Base-by-base conservation (phyloP, 2,329 filamentous ascomycete species). In the Exophiala alcalophila region DNA sequence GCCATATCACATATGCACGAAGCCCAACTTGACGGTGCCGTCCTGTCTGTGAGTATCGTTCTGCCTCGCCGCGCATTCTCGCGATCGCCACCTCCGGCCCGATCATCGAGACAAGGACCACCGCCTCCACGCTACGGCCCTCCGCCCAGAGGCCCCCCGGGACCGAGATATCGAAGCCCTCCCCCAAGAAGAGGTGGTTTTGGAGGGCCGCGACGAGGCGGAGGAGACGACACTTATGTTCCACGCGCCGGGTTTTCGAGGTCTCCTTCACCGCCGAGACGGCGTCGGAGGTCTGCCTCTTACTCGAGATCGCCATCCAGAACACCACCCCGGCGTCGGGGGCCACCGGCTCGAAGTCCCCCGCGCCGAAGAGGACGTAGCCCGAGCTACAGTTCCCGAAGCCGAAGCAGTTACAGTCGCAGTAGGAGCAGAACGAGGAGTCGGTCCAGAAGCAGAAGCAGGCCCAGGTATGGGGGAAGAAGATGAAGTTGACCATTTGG, bases 1-100 rank as follows among this genome's bases (percentile, higher is more conserved):
- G 92, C 92, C 19, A 94, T 96, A 56, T 81, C 90, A 12, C 86
- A 94, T 62, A 97, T 98, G 92, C 92, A 98, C 65, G 92, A 98
- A 68, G 88, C 86, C n/a, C 86, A 94, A 60, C 70, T 95, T 19
- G 90, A 96, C 64, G 89, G 89, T 37, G 80, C 83, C 15, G 74
- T 81, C 26, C 82, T 96, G 59, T 84, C 84, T 59, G 90, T 96
- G 34, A 92, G 86, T 30, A 92, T 96, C 54, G 87, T 95, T 18
- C 73, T 94, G 24, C 88, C 88, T 0, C 80, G 85, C 35, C 81
- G 85, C 58, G 87, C 88, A 56, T 86, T 95, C 59, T 90, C 86
- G 5, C 81, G 80, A 12, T 80, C 84, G 31, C 90, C 90, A 11
- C 87, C 87, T 1, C 77, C 77, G 4, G 80, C 84, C 37, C 77